Base-by-base conservation (phyloP, 2,329 filamentous ascomycete species). In the Lachnellula occidentalis region DNA sequence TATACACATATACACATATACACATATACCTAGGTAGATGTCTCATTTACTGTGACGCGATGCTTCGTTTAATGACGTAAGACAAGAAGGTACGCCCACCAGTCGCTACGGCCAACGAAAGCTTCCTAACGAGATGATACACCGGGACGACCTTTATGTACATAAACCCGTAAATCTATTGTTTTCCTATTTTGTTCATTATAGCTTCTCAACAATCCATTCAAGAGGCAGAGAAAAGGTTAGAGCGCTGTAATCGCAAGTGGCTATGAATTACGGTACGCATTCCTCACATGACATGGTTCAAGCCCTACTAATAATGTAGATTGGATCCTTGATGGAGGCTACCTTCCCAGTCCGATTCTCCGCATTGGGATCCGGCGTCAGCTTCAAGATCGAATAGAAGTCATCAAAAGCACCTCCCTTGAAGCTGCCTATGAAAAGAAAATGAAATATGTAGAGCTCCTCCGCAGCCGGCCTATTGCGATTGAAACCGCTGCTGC, bases 401-500 rank as follows among this genome's bases (percentile, higher is more conserved):
- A 71, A 37, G 73, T 74, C 39, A 85, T 88, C 60, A 70, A 74
- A 24, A 74, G 74, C 9, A 76, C 77, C 2, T 79, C 79, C 15
- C 73, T 84, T 3, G 71, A 74, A 51, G 73, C 76, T 24, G 76
- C 75, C 15, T 80, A 80, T 56, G 74, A 76, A 54, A 76, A 75
- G 55, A 88, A 88, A 68, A 84, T 86, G 78, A 71, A 72, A 22
- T 88, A 85, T 66, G 76, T 88, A 11, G 73, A 80, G 50, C 69
- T 76, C 3, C 73, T 87, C n/a, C 76, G 81, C 19, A 74, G 71
- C 15, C 74, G 78, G 36, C 83, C 84, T 11, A 87, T 88, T 58
- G 86, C 85, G n/a, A 78, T 88, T 61, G 81, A 86, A 67, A 87
- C 84, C 1, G 76, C 75, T 3, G 72, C 76, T 2, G 85, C 86